Conservation (phyloP, 129 eudicot genomes). For the Silybum marianum region DNA sequence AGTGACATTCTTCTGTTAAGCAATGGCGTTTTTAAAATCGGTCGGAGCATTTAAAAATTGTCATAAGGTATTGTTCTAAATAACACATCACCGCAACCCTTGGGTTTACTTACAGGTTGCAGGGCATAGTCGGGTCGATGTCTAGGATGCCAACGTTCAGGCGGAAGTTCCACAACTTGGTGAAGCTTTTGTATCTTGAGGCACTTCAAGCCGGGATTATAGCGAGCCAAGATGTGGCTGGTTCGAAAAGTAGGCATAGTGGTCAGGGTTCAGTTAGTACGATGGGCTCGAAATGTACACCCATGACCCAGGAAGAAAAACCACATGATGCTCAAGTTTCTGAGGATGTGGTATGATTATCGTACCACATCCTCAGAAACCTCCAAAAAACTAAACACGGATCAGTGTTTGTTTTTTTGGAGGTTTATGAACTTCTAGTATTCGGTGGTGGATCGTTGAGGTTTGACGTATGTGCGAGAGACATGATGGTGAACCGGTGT, state of each 20-base stretch:
- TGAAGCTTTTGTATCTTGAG: conserved; percentile 75
- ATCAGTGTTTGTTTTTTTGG: background rate
- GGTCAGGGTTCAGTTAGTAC: conserved; percentile 36
- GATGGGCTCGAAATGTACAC: conserved; percentile 22
- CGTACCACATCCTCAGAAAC: background rate
- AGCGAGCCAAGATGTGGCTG: conserved; percentile 35
- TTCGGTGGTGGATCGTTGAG: background rate
- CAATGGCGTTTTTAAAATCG: background rate
- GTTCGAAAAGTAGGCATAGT: conserved; percentile 32
- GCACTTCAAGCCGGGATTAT: conserved; percentile 61
- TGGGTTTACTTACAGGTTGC: conserved; percentile 46
- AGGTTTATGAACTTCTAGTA: background rate
- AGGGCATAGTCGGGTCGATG: conserved; percentile 85
- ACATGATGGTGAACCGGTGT: background rate
- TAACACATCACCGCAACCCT: background rate
- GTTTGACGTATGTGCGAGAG: too few species aligned
- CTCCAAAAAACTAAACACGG: background rate
- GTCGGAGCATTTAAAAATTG: background rate
- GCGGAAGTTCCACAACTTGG: conserved; percentile 69
- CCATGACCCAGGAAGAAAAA: conserved; percentile 26
- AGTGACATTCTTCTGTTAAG: background rate
- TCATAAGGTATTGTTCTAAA: background rate
- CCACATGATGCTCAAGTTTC: conserved; percentile 9
- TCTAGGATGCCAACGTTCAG: conserved; percentile 83
- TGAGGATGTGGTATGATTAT: conserved; percentile 36